Evolutionary conservation across 1,284 basidiomycete species (phyloP), one percentile per base, ranked within the genome.

Genomic region (Cyathus pygmaeus): DNA sequence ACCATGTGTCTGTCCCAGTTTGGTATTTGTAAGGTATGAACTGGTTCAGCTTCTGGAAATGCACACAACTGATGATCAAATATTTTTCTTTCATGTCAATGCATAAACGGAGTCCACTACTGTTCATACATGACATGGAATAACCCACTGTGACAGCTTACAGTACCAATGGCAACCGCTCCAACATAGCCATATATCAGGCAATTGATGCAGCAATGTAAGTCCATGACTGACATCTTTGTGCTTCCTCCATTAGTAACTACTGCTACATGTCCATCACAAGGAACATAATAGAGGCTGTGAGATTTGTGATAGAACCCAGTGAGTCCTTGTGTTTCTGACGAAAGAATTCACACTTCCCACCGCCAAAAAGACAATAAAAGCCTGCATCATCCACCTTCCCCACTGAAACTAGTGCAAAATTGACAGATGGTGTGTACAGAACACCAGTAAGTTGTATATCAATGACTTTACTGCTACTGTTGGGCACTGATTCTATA

Each of bases 401-500:
- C 2, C 75, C 66, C 31, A 78, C 67, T 1, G 71, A 79, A 11
- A 80, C 61, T 1, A 79, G 63, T 0, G 68, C 77, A n/a, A 41
- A 10, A 4, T n/a, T 33, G n/a, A 55, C 27, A 21, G 23, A 24
- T 21, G 72, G 77, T 5, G 64, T 60, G 39, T 69, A 75, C 4
- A 81, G 57, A 2, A 79, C 78, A 19, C 78, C 65, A 0, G 60
- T 75, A 3, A 82, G 72, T 1, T 56, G 51, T 1, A 82, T 49
- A 2, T 65, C 56, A 0, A 61, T 65, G 1, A n/a, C n/a, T n/a
- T 56, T 41, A 2, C 70, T 56, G 5, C 57, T 52, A 6, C 77
- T 71, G 60, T 80, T 79, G 6, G 76, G 79, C 4, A 81, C 56
- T 4, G 76, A 65, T 10, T 83, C 60, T 0, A 71, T 54, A 56